A percentile compares a stretch with the other conserved stretches of the same genome.
Conservation (phyloP, 768 basidiomycete species). For the Sutorius australiensis region DNA sequence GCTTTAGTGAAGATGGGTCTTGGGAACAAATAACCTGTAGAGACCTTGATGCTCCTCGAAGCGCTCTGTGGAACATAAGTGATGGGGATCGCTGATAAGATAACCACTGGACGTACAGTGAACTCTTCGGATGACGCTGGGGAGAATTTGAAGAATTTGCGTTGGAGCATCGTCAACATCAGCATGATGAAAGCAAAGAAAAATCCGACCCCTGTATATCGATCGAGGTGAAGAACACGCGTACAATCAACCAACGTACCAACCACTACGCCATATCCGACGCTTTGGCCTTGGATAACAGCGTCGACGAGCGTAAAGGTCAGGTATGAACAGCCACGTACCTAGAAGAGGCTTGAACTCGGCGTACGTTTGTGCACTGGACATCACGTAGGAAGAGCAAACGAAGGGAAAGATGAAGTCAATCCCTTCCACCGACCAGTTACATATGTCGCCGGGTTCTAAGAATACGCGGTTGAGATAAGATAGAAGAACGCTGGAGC, state of each 20-base stretch:
- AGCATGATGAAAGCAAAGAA: slow-evolving; percentile 49
- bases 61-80: slow-evolving; percentile 33
- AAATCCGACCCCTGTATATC: slow-evolving; percentile 42
- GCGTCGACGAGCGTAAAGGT: not conserved
- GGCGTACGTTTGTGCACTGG: slow-evolving; percentile 19
- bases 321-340: slow-evolving; percentile 13
- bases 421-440: not conserved
- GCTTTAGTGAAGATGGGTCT: not conserved
- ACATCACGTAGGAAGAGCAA: slow-evolving; percentile 7
- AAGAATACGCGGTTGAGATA: slow-evolving; percentile 4
- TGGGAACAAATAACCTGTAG: not conserved
- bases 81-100: not conserved
- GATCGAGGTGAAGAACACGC: not conserved
- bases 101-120: slow-evolving; percentile 29
- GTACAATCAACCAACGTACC: slow-evolving; percentile 27
- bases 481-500: not conserved
- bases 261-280: slow-evolving; percentile 49
- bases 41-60: slow-evolving; percentile 44
- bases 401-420: not conserved
- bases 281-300: slow-evolving; percentile 36
- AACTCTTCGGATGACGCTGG: slow-evolving; percentile 48
- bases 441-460: slow-evolving; percentile 1
- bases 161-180: slow-evolving; percentile 42
- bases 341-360: slow-evolving; percentile 41
- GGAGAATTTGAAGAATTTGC: slow-evolving; percentile 43